Base-by-base conservation (phyloP, 2,329 filamentous ascomycete species). In the Gliomastix tumulicola region DNA sequence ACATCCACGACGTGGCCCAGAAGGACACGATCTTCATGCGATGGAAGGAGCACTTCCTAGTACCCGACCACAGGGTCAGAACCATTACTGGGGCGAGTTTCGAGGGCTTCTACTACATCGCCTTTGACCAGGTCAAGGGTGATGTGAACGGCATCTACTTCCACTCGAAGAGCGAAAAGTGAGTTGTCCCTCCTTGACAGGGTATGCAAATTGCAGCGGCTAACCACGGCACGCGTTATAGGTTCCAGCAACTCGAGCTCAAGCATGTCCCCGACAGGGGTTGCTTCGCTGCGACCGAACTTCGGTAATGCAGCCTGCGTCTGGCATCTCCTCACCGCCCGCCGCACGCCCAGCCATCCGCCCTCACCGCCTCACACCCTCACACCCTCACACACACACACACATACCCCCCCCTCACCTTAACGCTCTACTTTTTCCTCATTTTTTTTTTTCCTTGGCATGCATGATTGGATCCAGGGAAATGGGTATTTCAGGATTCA, bases 41-140 rank as follows among this genome's bases (percentile, higher is more conserved):
- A 42, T 98, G 92, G 92, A 98, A 98, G 62, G 92, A 98, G 55
- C 88, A 94, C 51, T 98, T 98, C 52, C 69, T 98, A 1, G 92
- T 98, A 1, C 92, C 92, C 2, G 89, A 98, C 53, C 92, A 98
- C 57, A 78, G 86, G 13, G 88, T 97, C 16, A 77, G 83, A 42
- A 94, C 86, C 10, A 95, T 98, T 43, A 85, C 80, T 22, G 92
- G 92, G 15, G 92, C 92, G 7, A 97, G 90, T 54, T 98, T 97
- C 42, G 92, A 98, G 55, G 92, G 92, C 0, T 98, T 98, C 57
- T 98, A 97, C 59, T 98, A 98, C 55, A 97, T 98, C 47, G 96
- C 89, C 65, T 97, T 97, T 67, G 95, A 97, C 59, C 90, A 97
- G 62, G 68, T 88, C 34, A 76, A 82, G 44, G 92, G 90, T 7